Conservation (phyloP, 371 early-diverging fungal genomes). For the Lichtheimia corymbifera region DNA sequence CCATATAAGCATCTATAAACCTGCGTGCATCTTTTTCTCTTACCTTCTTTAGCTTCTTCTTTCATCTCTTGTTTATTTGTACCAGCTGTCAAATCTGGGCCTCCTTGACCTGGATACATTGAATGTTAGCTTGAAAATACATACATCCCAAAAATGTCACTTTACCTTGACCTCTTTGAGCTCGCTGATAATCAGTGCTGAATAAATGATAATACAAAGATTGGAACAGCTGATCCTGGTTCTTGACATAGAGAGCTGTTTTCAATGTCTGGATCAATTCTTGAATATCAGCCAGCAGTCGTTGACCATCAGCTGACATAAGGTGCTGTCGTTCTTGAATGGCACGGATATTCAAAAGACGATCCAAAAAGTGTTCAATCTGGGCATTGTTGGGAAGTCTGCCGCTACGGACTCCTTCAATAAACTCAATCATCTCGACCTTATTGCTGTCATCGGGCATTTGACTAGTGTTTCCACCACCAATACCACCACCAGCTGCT, state of each 20-base stretch:
- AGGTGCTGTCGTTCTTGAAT: slow-evolving; percentile 46
- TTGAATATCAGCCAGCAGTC: slow-evolving; percentile 49
- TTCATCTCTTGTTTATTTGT: slow-evolving; percentile 9
- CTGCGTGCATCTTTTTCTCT: background rate
- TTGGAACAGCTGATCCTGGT: slow-evolving; percentile 62
- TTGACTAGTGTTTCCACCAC: no score
- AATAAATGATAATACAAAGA: slow-evolving; percentile 56
- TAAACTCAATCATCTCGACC: slow-evolving; percentile 45
- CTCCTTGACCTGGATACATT: background rate
- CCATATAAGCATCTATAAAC: background rate
- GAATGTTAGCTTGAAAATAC: no score
- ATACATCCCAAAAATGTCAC: no score
- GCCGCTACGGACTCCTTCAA: slow-evolving; percentile 55
- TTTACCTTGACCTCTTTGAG: background rate
- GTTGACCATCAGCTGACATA: slow-evolving; percentile 52
- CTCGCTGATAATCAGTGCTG: background rate
- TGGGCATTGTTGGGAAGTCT: slow-evolving; percentile 67
- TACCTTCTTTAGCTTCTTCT: slow-evolving; percentile 33
- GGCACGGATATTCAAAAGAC: slow-evolving; percentile 34
- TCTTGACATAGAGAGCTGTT: slow-evolving; percentile 51
- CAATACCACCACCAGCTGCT: no score
- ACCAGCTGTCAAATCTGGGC: background rate
- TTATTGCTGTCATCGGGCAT: background rate
- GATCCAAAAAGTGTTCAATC: slow-evolving; percentile 44
- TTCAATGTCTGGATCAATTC: slow-evolving; percentile 43